Evolutionary conservation across 768 basidiomycete species (phyloP), one percentile per base, ranked within the genome.

Genomic region (Imleria badia): DNA sequence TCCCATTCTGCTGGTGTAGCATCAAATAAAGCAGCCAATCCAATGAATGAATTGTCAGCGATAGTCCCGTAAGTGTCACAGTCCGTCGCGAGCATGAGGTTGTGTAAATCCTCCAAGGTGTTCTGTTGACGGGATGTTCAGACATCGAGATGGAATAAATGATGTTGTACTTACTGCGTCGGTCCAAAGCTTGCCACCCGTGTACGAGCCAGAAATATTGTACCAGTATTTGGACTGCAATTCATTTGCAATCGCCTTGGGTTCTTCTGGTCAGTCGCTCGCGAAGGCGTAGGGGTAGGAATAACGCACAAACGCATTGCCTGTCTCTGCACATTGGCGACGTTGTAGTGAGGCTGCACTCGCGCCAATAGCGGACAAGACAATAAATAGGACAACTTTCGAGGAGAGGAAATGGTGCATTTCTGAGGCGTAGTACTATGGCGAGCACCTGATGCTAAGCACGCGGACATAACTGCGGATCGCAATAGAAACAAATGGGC

Each of bases 31-130:
- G 78, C 81, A 20, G 72, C 65, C 41, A 57, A 62, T 15, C 81
- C 81, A 43, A 83, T 78, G 59, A 65, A 75, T 12, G 81, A 81
- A 5, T 59, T 62, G 42, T 79, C 75, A 8, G 76, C 78, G 3
- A 81, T 69, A 14, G 44, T 48, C 15, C 35, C 26, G 45, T 74
- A 83, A 14, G 76, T 66, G 52, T 79, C 62, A 4, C 68, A 72
- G 15, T 73, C 74, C 6, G 76, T 77, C 13, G 75, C 77, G 13
- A 83, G 73, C 82, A 83, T 83, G 48, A 83, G 66, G 64, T 81
- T 83, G 58, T 83, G 80, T 14, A 83, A 63, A 58, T 83, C 81
- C 60, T 83, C 82, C 29, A 82, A 58, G 6, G 81, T 74, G 58
- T 83, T 83, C 82, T 83, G n/a, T 51, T 44, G 20, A 51, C 33